Conservation (phyloP, 1,139 yeast species). For the Candida tunisiensis region DNA sequence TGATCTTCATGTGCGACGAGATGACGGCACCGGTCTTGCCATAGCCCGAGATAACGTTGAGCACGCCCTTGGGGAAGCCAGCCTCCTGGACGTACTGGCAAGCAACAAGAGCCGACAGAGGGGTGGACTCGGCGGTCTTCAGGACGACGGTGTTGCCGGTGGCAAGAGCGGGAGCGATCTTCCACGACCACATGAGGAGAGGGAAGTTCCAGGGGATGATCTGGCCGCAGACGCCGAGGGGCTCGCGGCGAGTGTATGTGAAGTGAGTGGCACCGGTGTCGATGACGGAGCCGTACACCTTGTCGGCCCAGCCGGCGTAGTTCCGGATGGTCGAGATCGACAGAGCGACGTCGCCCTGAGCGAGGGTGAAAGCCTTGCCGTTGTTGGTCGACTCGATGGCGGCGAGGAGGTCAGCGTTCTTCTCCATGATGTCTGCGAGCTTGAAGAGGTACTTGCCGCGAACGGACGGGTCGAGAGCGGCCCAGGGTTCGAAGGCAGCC, state of each 20-base stretch:
- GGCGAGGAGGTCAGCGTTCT: constrained; percentile 42
- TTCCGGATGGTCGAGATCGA: constrained; percentile 42
- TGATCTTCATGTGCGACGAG: constrained; percentile 47
- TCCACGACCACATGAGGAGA: constrained; percentile 71
- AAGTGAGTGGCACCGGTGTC: constrained; percentile 49
- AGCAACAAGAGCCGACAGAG: constrained; percentile 56
- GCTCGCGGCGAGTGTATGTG: constrained; percentile 44
- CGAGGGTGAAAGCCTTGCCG: constrained; percentile 51
- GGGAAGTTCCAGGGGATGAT: constrained; percentile 88
- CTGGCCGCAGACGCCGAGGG: constrained; percentile 69
- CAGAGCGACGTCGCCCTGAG: constrained; percentile 40
- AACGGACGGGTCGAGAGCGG: constrained; percentile 28
- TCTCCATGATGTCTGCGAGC: constrained; percentile 49
- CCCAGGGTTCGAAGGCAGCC: constrained; percentile 35
- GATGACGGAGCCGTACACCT: constrained; percentile 49
- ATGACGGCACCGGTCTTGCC: constrained; percentile 71
- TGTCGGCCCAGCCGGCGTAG: constrained; percentile 76
- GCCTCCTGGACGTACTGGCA: constrained; percentile 47
- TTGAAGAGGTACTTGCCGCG: constrained; percentile 43
- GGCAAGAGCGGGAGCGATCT: constrained; percentile 70
- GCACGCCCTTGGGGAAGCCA: constrained; percentile 67
- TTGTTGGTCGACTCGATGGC: constrained; percentile 69
- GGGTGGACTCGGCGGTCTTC: constrained; percentile 75
- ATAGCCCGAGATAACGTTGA: constrained; percentile 60
- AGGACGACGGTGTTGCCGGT: constrained; percentile 68